Conservation (phyloP, 1,139 yeast species). For the Arxiozyma heterogenica region DNA sequence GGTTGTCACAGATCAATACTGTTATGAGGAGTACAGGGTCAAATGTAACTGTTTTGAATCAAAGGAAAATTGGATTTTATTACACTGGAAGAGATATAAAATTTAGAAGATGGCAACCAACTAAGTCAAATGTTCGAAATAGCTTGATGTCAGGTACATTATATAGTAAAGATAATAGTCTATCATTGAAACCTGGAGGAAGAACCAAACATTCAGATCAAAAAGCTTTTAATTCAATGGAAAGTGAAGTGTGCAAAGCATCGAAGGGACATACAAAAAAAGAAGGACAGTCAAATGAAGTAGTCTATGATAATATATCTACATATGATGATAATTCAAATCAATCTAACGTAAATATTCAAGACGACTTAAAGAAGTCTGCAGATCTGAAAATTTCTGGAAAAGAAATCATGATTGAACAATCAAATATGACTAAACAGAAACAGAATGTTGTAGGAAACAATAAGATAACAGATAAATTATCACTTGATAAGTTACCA, state of each 20-base stretch:
- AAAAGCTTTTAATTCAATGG: background rate
- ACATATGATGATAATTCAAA: too few species aligned
- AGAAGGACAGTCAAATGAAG: background rate
- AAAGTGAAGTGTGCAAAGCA: background rate
- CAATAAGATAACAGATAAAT: background rate
- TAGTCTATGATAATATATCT: background rate
- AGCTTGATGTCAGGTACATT: too few species aligned
- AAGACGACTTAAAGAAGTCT: background rate
- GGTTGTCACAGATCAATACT: background rate
- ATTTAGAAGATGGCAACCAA: background rate
- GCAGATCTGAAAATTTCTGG: background rate
- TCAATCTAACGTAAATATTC: background rate
- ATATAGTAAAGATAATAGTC: background rate
- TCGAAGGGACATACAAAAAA: background rate
- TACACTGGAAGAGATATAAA: background rate
- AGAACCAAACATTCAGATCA: background rate
- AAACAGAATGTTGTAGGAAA: background rate
- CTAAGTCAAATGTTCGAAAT: too few species aligned
- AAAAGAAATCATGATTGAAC: too few species aligned
- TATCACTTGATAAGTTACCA: conserved; percentile 11
- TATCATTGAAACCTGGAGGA: too few species aligned
- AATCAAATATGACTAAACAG: background rate
- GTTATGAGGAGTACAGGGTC: background rate
- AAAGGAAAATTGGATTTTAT: too few species aligned
- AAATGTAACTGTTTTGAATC: background rate